Percentiles rank a stretch among this genome's conserved stretches.
phyloP scores from a whole-genome alignment of 306 rosid species.

The Quercus berberidifolia region DNA sequence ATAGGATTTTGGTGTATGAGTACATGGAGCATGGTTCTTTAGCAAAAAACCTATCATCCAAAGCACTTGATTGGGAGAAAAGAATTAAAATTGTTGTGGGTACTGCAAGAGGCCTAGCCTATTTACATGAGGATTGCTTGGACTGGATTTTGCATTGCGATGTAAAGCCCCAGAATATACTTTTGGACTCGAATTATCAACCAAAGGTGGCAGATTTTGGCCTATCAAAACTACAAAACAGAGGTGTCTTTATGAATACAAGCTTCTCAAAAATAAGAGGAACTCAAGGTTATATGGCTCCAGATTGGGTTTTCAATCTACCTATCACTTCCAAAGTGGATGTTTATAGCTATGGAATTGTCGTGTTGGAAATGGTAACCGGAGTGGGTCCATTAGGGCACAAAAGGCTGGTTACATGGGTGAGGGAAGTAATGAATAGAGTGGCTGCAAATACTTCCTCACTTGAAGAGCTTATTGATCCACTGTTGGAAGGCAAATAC shows the following conservation, averaged over 20 bases:
- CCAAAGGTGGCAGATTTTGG: constrained; percentile 41
- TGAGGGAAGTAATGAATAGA: constrained; percentile 8
- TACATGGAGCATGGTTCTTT: constrained; percentile 34
- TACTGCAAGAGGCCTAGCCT: constrained; percentile 36
- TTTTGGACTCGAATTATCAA: constrained; percentile 14
- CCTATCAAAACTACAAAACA: constrained; percentile 23
- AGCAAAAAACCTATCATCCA: constrained; percentile 5
- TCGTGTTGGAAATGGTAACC: constrained; percentile 32
- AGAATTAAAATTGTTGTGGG: constrained; percentile 30
- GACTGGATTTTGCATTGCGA: constrained; percentile 43
- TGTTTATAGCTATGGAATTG: constrained; percentile 39
- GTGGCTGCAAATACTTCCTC: background rate
- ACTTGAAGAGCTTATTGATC: constrained; percentile 18
- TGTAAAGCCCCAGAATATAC: constrained; percentile 33
- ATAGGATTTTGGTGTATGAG: constrained; percentile 33
- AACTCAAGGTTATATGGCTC: constrained; percentile 39
- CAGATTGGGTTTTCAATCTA: constrained; percentile 33
- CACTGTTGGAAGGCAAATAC: background rate
- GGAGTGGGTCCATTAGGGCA: constrained; percentile 14
- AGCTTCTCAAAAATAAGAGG: constrained; percentile 28
- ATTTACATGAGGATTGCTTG: constrained; percentile 40
- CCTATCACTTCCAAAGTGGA: constrained; percentile 40
- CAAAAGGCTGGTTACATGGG: constrained; percentile 8
- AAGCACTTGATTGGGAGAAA: constrained; percentile 22
- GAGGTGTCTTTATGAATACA: constrained; percentile 6